Evolutionary conservation across 176 grass and related monocot species (phyloP).

Genomic region (Chrysopogon serrulatus): DNA sequence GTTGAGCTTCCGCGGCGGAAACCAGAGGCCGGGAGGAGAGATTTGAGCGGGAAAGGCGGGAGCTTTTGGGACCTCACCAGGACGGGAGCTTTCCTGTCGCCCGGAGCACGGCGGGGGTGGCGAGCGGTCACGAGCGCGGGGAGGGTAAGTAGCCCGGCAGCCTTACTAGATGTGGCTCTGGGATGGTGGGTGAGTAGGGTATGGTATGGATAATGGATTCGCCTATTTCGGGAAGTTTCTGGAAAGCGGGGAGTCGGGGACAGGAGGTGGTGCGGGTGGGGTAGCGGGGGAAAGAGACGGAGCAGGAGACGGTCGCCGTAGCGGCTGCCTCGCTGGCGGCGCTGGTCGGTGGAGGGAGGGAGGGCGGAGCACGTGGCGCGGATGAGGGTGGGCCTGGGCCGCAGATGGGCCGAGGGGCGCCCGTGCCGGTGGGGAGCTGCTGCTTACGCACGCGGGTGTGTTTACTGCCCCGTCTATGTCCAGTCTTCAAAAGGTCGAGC

Average conservation of each 20-base stretch:
- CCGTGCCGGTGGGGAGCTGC: neutral
- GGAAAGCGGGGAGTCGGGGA: conserved; percentile 21
- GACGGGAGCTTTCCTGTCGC: neutral
- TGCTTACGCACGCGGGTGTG: neutral
- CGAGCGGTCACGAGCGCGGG: neutral
- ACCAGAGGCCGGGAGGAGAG: neutral
- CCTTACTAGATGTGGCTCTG: neutral
- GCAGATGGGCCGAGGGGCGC: neutral
- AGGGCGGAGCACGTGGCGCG: neutral
- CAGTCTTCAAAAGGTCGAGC: no score
- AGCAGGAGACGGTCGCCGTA: neutral
- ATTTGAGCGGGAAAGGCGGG: neutral
- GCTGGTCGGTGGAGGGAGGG: neutral
- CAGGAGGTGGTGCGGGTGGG: neutral
- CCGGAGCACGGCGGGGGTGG: neutral
- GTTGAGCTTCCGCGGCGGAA: neutral
- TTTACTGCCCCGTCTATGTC: no score
- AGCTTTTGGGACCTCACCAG: neutral
- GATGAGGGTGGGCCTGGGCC: neutral
- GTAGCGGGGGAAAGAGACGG: neutral
- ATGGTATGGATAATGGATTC: no score
- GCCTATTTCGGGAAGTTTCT: conserved; percentile 35
- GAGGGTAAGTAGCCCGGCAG: neutral
- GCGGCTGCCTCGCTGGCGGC: neutral
- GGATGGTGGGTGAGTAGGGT: conserved; percentile 3